phyloP scores from a whole-genome alignment of 169 alveolate genomes.

The Plasmodium fragile region DNA sequence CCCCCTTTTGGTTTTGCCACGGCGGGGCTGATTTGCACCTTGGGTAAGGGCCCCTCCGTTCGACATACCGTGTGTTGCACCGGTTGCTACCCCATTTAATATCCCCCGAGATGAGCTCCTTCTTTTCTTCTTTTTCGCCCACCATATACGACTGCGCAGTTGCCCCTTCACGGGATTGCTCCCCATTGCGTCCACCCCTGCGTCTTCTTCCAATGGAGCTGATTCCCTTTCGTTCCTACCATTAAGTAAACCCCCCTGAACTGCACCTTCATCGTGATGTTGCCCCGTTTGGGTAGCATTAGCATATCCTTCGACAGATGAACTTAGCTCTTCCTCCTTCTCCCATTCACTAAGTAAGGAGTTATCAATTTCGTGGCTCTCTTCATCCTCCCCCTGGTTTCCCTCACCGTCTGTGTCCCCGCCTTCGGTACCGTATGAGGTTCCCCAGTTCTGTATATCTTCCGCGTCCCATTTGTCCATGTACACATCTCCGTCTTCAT shows the following conservation, averaged over 20 bases:
- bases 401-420: background rate
- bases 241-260: background rate
- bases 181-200: background rate
- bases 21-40: background rate
- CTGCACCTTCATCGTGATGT: background rate
- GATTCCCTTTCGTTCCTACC: background rate
- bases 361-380: background rate
- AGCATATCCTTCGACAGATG: background rate
- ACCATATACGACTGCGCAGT: background rate
- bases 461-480: background rate
- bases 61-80: background rate
- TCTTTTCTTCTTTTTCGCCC: background rate
- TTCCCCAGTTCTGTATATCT: background rate
- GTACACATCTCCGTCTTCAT: conserved; percentile 20
- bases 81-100: background rate
- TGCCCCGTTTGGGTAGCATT: background rate
- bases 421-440: background rate
- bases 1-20: background rate
- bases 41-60: background rate
- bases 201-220: background rate
- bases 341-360: background rate
- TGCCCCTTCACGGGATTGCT: background rate
- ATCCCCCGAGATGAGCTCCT: background rate
- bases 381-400: background rate
- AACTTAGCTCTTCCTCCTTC: background rate